Percentiles rank a stretch among this genome's conserved stretches.
Evolutionary conservation across 2,329 filamentous ascomycete genomes (phyloP).

Genomic region (Meredithiella fracta): DNA sequence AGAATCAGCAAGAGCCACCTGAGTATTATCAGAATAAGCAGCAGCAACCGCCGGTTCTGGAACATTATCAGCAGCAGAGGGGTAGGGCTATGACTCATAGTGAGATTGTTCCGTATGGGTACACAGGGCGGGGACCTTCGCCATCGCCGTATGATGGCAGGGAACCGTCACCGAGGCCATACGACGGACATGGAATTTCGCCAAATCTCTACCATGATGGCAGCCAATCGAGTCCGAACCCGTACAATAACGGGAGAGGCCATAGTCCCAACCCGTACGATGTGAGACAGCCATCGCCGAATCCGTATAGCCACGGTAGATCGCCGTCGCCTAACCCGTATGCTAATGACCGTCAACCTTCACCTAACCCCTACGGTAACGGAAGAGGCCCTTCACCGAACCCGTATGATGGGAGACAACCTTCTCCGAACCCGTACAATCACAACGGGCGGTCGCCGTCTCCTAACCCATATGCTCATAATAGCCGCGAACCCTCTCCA

Average conservation of each 20-base stretch:
- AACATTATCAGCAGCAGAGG: slow-evolving; percentile 10
- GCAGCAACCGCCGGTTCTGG: slow-evolving; percentile 18
- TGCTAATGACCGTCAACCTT: slow-evolving; percentile 18
- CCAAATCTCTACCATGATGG: slow-evolving; percentile 23
- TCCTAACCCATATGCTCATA: slow-evolving; percentile 4
- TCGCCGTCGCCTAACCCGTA: slow-evolving; percentile 18
- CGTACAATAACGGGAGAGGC: not conserved
- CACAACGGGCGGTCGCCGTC: not conserved
- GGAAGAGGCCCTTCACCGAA: not conserved
- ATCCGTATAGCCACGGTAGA: not conserved
- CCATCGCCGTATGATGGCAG: not conserved
- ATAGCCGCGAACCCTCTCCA: slow-evolving; percentile 8
- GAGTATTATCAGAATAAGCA: not conserved
- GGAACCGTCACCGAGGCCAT: not conserved
- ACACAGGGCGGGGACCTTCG: slow-evolving; percentile 7
- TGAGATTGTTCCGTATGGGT: slow-evolving; percentile 13
- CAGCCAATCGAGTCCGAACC: slow-evolving; percentile 1
- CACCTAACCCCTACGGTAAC: slow-evolving; percentile 6
- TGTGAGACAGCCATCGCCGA: slow-evolving; percentile 1
- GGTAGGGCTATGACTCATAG: slow-evolving; percentile 13
- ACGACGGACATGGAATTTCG: slow-evolving; percentile 19
- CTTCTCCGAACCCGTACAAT: slow-evolving; percentile 16
- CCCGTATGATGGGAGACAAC: not conserved
- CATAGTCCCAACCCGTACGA: slow-evolving; percentile 2
- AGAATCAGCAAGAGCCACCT: not conserved